phyloP scores from a whole-genome alignment of 257 asterid species.

The Scutellaria barbata region DNA sequence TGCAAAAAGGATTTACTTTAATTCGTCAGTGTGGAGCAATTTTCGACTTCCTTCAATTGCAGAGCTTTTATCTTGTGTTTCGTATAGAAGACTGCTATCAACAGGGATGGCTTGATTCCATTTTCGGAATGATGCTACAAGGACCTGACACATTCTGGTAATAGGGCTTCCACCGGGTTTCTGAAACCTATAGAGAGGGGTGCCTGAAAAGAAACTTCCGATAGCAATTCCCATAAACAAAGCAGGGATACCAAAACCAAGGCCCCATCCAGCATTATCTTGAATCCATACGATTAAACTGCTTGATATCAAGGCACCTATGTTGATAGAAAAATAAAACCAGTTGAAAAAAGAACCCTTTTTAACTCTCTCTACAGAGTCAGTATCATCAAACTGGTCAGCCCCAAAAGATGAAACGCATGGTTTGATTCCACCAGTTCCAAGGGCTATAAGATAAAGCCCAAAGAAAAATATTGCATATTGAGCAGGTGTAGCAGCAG shows the following conservation, averaged over 20 bases:
- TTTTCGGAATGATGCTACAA: constrained; percentile 77
- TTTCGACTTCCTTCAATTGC: constrained; percentile 96
- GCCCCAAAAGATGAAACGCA: constrained; percentile 98
- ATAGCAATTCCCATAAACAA: constrained; percentile 81
- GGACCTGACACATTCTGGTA: constrained; percentile 92
- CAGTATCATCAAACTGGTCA: constrained; percentile 96
- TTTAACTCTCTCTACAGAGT: constrained; percentile 76
- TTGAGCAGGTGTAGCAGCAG: constrained; percentile 75
- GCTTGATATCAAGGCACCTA: constrained; percentile 88
- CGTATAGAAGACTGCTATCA: constrained; percentile 77
- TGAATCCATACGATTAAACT: constrained; percentile 94
- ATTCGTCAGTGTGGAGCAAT: constrained; percentile 79
- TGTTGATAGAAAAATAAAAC: constrained; percentile 89
- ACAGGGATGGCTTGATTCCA: constrained; percentile 62
- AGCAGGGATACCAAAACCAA: constrained; percentile 95
- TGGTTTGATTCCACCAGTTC: constrained; percentile 97
- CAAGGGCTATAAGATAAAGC: constrained; percentile 86
- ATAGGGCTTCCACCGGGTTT: constrained; percentile 97
- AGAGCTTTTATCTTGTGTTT: constrained; percentile 75
- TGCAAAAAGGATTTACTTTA: constrained; percentile 47
- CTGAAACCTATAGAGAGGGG: constrained; percentile 88
- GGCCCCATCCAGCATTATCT: constrained; percentile 97
- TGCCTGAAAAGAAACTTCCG: constrained; percentile 80
- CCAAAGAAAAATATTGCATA: constrained; percentile 77
- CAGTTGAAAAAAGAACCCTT: constrained; percentile 98